phyloP scores from a whole-genome alignment of 352 stramenopile species.

The Phytophthora pseudosyringae region DNA sequence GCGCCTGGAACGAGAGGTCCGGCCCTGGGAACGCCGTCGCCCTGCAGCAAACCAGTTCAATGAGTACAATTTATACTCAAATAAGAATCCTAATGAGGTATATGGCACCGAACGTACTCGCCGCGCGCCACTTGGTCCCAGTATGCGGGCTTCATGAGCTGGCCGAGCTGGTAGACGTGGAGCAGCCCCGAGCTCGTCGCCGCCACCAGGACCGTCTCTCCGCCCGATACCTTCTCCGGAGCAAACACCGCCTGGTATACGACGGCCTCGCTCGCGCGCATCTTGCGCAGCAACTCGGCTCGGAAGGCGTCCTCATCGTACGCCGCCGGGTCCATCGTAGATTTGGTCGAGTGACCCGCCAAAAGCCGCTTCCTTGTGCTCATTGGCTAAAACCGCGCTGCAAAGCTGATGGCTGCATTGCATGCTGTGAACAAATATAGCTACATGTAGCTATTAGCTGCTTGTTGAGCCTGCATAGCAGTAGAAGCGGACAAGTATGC shows the following conservation, averaged over 20 bases:
- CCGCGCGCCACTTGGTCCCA: conserved; percentile 53
- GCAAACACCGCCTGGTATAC: conserved; percentile 67
- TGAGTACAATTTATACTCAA: conserved; percentile 13
- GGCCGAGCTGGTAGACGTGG: conserved; percentile 60
- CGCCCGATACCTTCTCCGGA: conserved; percentile 33
- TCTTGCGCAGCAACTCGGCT: conserved; percentile 57
- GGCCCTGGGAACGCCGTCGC: conserved; percentile 48
- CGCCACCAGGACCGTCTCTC: conserved; percentile 58
- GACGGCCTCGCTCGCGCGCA: conserved; percentile 55
- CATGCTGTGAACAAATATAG: conserved; percentile 5
- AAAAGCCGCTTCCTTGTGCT: background rate
- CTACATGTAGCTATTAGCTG: background rate
- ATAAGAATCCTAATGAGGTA: background rate
- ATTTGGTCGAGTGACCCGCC: conserved; percentile 5
- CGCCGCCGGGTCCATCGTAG: conserved; percentile 55
- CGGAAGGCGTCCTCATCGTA: conserved; percentile 67
- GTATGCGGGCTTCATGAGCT: conserved; percentile 51
- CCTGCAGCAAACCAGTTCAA: conserved; percentile 30
- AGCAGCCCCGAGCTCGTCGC: conserved; percentile 69
- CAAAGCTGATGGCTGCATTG: too few relatives aligned
- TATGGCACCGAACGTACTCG: conserved; percentile 32
- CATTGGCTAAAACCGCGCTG: conserved; percentile 9
- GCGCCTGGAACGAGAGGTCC: conserved; percentile 68
- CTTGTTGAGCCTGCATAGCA: background rate
- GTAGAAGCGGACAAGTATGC: conserved; percentile 14